Base-by-base conservation (phyloP, 352 stramenopile species). In the Phytophthora meadii region DNA sequence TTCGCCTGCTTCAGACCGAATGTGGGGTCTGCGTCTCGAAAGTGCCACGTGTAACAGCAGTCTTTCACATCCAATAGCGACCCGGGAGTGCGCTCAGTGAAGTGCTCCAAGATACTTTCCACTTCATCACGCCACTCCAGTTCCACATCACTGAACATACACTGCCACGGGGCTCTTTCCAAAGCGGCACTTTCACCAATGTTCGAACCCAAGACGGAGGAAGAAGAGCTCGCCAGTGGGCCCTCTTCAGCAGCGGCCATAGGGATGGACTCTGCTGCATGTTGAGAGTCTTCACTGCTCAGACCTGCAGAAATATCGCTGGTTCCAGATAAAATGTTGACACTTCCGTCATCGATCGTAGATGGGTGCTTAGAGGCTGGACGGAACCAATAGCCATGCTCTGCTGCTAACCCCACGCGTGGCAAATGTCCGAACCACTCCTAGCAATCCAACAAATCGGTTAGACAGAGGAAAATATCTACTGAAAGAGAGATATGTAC, bases 11-110 rank as follows among this genome's bases (percentile, higher is more conserved):
- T 94, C 12, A 95, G 61, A 1, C 89, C 89, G 60, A 93, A 95
- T 4, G 83, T 91, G 14, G 86, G 82, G 65, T 96, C 88, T 2
- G 87, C 86, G 56, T 96, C 88, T 47, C 85, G 80, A 63, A 95
- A 96, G 65, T 96, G 88, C 88, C 88, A 96, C 40, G 87, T 94
- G 65, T 94, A 92, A 57, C 76, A 89, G 56, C 87, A 94, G 58
- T 96, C 87, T 51, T 96, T 96, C 32, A 87, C 71, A 39, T 96
- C 89, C 61, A 96, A 49, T 14, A 95, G 58, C 12, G 86, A 94
- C 3, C 89, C 88, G n/a, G 89, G 89, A 34, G 89, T 96, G 17
- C 88, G 84, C 65, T 94, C 88, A 0, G 88, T 96, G 50, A 95
- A 96, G 54, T 93, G 86, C 56, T 96, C 83, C 61, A 96, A 70